These are phyloP conservation scores for Sclerotinia spermophila DNA, from an alignment of 2,329 filamentous ascomycete species.

Conservation along the genomic window DNA sequence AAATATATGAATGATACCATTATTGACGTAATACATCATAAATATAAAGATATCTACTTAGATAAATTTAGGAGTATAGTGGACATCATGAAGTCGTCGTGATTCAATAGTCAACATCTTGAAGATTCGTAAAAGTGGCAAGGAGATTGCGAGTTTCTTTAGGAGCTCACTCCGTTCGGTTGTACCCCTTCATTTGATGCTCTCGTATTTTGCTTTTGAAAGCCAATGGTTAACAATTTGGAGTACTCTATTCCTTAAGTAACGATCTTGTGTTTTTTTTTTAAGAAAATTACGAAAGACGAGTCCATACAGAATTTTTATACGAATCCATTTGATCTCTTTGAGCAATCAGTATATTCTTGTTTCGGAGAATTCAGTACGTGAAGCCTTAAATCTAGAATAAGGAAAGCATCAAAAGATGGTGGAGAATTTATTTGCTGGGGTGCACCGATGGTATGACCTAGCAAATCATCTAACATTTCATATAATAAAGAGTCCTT, in stretches of 20 bases:
- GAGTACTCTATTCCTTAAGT: background rate
- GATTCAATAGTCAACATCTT: too few relatives aligned
- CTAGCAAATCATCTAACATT: background rate
- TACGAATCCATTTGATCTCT: background rate
- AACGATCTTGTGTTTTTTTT: background rate
- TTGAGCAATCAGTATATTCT: background rate
- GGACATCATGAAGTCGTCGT: background rate
- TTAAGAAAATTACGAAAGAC: background rate
- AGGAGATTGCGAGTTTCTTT: background rate
- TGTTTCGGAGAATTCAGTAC: background rate
- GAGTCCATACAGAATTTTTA: background rate
- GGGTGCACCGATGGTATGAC: background rate
- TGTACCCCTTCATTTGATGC: conserved; percentile 3
- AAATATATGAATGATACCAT: too few relatives aligned
- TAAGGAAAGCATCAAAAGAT: background rate
- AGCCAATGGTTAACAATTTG: background rate
- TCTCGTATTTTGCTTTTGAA: background rate
- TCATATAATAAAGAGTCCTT: too few relatives aligned
- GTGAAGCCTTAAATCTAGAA: background rate
- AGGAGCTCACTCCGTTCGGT: background rate
- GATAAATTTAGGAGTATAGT: background rate
- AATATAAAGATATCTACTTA: background rate
- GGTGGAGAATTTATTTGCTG: conserved; percentile 1
- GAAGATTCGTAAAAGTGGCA: background rate
- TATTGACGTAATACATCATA: background rate